Evolutionary conservation across 208 protist genomes (phyloP), one percentile per base, ranked within the genome.

Genomic region (Leishmania lainsoni): DNA sequence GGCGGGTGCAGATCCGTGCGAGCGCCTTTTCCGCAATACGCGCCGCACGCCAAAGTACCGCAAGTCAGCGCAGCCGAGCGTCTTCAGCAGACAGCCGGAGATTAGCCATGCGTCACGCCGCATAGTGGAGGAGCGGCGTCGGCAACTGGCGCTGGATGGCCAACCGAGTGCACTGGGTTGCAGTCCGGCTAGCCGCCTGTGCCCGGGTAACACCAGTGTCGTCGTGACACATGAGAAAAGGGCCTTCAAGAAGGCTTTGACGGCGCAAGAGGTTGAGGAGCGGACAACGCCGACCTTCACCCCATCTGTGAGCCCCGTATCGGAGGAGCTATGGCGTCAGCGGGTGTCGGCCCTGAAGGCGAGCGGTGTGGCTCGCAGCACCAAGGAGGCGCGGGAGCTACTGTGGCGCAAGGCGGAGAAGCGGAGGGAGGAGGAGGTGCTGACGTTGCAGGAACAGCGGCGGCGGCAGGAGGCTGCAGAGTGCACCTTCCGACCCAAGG

Each of bases 401-500:
- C 86, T 94, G 42, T 96, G 93, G 93, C 83, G 81, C 48, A 86
- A 89, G 59, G 87, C 90, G 51, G 83, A 93, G 75, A 81, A 85
- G 72, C 88, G 86, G 20, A 88, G 78, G 35, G 86, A 88, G 68
- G 87, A 86, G 20, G 88, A 89, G 56, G 59, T 89, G 48, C 61
- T 71, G 29, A 80, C 74, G 54, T 10, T 81, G 22, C 86, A 81
- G 10, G 86, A 61, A 16, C 45, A 88, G 86, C 66, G 80, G 42
- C 82, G 75, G 45, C 35, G 32, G n/a, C 76, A 86, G 71, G 87
- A 89, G 76, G 77, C 87, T 51, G 77, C 56, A 51, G 92, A 87
- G 77, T 95, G 92, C 83, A 94, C 90, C 56, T 95, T 95, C 83
- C 81, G 81, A 22, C 92, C 92, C 2, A 87, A 83, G 70, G 81